Base-by-base conservation (phyloP, 108 stramenopile genomes). In the Halocafeteria seosinensis region DNA sequence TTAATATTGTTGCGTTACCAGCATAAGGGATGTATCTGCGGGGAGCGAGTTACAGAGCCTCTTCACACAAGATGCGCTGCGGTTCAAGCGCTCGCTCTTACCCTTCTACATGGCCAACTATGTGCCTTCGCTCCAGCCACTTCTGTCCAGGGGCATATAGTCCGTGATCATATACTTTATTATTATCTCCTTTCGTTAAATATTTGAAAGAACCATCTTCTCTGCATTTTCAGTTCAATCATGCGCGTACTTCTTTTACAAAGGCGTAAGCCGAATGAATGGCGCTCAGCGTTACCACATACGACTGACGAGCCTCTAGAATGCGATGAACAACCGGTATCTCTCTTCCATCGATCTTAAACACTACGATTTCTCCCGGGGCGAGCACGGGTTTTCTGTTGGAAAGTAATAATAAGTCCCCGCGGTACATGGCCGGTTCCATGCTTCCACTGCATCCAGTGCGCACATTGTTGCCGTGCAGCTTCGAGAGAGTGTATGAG, bases 271-370 rank as follows among this genome's bases (percentile, higher is more conserved):
- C n/a, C n/a, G n/a, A n/a, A n/a, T n/a, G n/a, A n/a, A n/a, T n/a
- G n/a, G n/a, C n/a, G n/a, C n/a, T n/a, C n/a, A n/a, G n/a, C n/a
- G n/a, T n/a, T n/a, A n/a, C n/a, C n/a, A n/a, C 67, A 13, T 36
- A 4, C 50, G 42, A 30, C 74, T 69, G 73, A 72, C 78, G 76
- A 50, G 77, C 92, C 67, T 95, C 94, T 51, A 97, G 73, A 55
- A 99, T 87, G 27, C 98, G 85, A 71, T 99, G 98, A 17, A 99
- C 98, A 69, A 99, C 97, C 47, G 98, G 98, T 71, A 99, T 95
- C 65, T 99, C 98, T 50, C 94, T 85, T 70, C 94, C 98, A 68
- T 91, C 90, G 76, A 99, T 95, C 76, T 94, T 94, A 83, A 95
- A 99, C 9, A 99, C 97, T 9, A 99, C 97, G 5, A 99, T 86